These are phyloP conservation scores for Drechmeria coniospora DNA, from an alignment of 2,329 filamentous ascomycete genomes.

Conservation along the genomic window DNA sequence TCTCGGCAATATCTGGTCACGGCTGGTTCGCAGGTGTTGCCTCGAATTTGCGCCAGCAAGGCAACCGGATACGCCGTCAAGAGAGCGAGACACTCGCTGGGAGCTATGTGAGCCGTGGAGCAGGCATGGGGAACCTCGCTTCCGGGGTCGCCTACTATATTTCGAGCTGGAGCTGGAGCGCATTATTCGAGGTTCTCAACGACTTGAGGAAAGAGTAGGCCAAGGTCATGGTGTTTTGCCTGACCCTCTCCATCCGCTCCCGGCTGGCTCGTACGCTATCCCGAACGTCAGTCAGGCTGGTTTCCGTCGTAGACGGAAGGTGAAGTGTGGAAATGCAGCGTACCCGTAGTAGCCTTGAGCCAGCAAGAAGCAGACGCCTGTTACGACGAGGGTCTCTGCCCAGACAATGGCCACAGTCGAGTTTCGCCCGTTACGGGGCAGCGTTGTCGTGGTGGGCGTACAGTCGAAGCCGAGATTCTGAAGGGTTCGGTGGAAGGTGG, in stretches of 20 bases:
- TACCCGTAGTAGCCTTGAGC: conserved; percentile 10
- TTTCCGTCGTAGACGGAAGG: background rate
- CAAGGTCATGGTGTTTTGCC: conserved; percentile 6
- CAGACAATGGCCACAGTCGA: conserved; percentile 3
- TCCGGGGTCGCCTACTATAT: conserved; percentile 8
- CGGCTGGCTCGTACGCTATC: conserved; percentile 7
- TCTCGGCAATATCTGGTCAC: conserved; percentile 10
- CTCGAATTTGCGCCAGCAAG: conserved; percentile 9
- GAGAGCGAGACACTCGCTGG: conserved; percentile 13
- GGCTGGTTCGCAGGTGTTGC: conserved; percentile 11
- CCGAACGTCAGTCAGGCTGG: background rate
- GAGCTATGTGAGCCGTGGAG: background rate
- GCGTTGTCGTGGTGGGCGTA: background rate
- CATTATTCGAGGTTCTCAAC: conserved; percentile 3
- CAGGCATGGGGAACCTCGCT: background rate
- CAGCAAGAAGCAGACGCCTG: conserved; percentile 6
- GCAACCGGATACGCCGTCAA: conserved; percentile 12
- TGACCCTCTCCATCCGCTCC: conserved; percentile 9
- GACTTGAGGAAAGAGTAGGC: conserved; percentile 11
- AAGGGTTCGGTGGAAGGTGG: conserved; percentile 3
- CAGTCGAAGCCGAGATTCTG: conserved; percentile 3
- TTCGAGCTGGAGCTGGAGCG: conserved; percentile 6
- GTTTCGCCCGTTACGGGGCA: background rate
- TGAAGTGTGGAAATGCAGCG: too few species aligned
- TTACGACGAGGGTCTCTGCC: conserved; percentile 4